These are phyloP conservation scores for Biscogniauxia marginata DNA, from an alignment of 2,329 filamentous ascomycete genomes.

Conservation along the genomic window DNA sequence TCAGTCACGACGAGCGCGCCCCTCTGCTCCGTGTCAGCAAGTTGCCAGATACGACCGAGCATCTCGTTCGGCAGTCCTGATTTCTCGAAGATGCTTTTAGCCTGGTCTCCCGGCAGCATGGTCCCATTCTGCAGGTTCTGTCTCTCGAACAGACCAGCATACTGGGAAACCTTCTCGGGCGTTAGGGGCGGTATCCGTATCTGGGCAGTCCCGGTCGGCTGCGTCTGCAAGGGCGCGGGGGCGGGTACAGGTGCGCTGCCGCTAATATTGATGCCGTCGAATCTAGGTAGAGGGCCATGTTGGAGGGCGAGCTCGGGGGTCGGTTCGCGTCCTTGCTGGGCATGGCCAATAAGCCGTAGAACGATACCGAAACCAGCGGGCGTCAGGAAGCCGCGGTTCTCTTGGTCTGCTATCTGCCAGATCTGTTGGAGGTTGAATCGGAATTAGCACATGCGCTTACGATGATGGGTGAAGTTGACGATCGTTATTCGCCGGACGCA, in stretches of 20 bases:
- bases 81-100: slow-evolving; percentile 93
- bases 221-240: slow-evolving; percentile 51
- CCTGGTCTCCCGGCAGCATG: slow-evolving; percentile 78
- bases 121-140: slow-evolving; percentile 72
- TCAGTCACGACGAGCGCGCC: slow-evolving; percentile 84
- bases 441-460: background rate
- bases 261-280: slow-evolving; percentile 68
- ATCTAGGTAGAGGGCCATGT: slow-evolving; percentile 85
- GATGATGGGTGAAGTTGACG: slow-evolving; percentile 1
- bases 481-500: slow-evolving; percentile 42
- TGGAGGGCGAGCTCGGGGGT: slow-evolving; percentile 78
- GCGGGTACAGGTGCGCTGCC: slow-evolving; percentile 44
- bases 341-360: slow-evolving; percentile 90
- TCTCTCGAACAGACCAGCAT: slow-evolving; percentile 85
- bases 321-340: slow-evolving; percentile 82
- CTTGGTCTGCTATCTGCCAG: slow-evolving; percentile 97
- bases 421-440: slow-evolving; percentile 59
- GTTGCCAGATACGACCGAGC: slow-evolving; percentile 92
- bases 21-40: slow-evolving; percentile 90
- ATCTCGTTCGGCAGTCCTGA: slow-evolving; percentile 86
- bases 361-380: slow-evolving; percentile 92
- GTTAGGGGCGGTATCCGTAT: slow-evolving; percentile 87
- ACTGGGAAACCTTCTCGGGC: slow-evolving; percentile 86
- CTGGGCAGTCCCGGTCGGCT: slow-evolving; percentile 61
- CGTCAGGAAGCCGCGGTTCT: slow-evolving; percentile 92